A percentile compares a stretch with the other conserved stretches of the same genome.
Conservation (phyloP, 2,329 filamentous ascomycete genomes). For the Escovopsis sp. region DNA sequence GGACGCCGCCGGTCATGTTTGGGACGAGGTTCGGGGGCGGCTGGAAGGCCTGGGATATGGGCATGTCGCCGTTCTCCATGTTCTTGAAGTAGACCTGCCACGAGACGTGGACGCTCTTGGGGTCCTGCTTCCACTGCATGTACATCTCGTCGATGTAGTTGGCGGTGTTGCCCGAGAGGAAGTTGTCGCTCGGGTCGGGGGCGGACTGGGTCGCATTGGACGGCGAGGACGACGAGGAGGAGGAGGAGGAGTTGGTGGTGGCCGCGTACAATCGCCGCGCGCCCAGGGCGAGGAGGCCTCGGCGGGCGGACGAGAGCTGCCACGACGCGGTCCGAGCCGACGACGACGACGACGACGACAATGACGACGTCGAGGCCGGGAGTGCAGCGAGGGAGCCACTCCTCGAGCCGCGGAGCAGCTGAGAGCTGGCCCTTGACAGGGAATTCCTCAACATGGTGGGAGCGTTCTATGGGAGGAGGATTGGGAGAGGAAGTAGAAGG, state of each 20-base stretch:
- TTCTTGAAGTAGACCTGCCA: constrained; percentile 99
- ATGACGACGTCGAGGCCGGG: constrained; percentile 22
- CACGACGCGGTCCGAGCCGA: constrained; percentile 26
- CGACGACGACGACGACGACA: constrained; percentile 30
- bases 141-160: constrained; percentile 99
- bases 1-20: constrained; percentile 62
- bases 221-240: constrained; percentile 20
- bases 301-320: constrained; percentile 29
- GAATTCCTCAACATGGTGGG: constrained; percentile 59
- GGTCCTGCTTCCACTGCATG: constrained; percentile 89
- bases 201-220: constrained; percentile 32
- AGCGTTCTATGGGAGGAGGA: constrained; percentile 9
- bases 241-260: not conserved
- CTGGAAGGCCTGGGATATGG: constrained; percentile 91
- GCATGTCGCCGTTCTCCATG: constrained; percentile 97
- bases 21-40: constrained; percentile 87
- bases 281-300: constrained; percentile 32
- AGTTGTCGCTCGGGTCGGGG: constrained; percentile 81
- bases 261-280: constrained; percentile 40
- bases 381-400: constrained; percentile 24
- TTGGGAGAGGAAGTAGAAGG: not conserved
- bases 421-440: constrained; percentile 48
- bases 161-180: constrained; percentile 90
- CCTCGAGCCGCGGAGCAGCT: constrained; percentile 43
- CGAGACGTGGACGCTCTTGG: constrained; percentile 86